Percentiles rank a stretch among this genome's conserved stretches.
These are phyloP conservation scores for Ascodesmis nigricans DNA, from an alignment of 495 filamentous ascomycete genomes.

Conservation along the genomic window DNA sequence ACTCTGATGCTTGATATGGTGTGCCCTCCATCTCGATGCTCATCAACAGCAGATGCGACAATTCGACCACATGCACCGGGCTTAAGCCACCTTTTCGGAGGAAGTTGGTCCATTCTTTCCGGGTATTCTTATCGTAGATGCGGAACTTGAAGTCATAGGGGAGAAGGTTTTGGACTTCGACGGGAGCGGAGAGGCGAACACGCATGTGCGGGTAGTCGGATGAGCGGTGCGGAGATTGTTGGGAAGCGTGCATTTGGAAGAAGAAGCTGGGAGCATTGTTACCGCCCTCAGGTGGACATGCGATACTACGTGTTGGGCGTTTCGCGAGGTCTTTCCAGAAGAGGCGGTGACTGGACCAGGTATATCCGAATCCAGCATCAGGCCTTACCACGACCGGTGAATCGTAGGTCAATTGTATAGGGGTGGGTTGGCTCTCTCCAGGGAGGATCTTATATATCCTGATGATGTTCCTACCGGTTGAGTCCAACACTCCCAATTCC, in stretches of 20 bases:
- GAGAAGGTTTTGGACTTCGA: slow-evolving; percentile 84
- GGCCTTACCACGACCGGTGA: slow-evolving; percentile 81
- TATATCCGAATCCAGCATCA: slow-evolving; percentile 78
- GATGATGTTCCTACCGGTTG: slow-evolving; percentile 67
- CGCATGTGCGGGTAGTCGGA: slow-evolving; percentile 88
- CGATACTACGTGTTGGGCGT: slow-evolving; percentile 59
- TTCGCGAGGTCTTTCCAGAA: slow-evolving; percentile 84
- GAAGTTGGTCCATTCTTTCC: slow-evolving; percentile 98
- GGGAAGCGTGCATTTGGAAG: slow-evolving; percentile 75
- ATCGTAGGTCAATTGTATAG: slow-evolving; percentile 75
- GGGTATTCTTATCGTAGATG: slow-evolving; percentile 93
- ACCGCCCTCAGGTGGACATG: slow-evolving; percentile 62
- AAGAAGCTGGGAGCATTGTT: slow-evolving; percentile 69
- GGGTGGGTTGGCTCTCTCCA: slow-evolving; percentile 73
- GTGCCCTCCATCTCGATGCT: slow-evolving; percentile 95
- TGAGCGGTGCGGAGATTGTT: too few relatives aligned
- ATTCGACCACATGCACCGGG: slow-evolving; percentile 86
- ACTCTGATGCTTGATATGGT: slow-evolving; percentile 80
- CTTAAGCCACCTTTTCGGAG: slow-evolving; percentile 85
- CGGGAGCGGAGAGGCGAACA: slow-evolving; percentile 66
- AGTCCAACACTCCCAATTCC: slow-evolving; percentile 81
- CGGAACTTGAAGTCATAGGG: slow-evolving; percentile 98
- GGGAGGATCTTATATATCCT: slow-evolving; percentile 97
- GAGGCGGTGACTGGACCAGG: slow-evolving; percentile 71
- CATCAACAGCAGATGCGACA: slow-evolving; percentile 76